Percentiles rank a stretch among this genome's conserved stretches.
These are phyloP conservation scores for Aegilops longissima DNA, from an alignment of 176 grass and related monocot species.

Conservation along the genomic window DNA sequence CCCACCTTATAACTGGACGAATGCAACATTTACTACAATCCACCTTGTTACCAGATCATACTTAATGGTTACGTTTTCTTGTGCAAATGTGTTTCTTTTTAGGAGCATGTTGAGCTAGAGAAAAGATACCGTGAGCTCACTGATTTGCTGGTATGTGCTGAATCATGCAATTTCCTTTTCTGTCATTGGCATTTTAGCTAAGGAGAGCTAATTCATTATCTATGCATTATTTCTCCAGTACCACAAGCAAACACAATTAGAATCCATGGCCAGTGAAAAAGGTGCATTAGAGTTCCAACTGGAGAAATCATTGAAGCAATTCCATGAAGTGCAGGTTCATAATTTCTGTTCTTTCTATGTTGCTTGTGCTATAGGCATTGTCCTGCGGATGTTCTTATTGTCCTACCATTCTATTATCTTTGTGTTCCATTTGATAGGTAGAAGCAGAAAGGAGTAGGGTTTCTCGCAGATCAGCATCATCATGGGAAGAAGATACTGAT, in stretches of 20 bases:
- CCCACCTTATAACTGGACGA: neutral
- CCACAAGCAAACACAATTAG: constrained; percentile 99
- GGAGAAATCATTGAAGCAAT: constrained; percentile 81
- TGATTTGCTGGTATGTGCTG: constrained; percentile 80
- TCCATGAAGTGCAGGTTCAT: constrained; percentile 91
- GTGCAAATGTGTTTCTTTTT: constrained; percentile 33
- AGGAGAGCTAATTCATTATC: constrained; percentile 19
- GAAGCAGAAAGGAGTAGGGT: constrained; percentile 91
- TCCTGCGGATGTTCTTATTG: constrained; percentile 16
- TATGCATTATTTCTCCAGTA: constrained; percentile 61
- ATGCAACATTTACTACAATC: neutral
- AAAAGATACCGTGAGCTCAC: constrained; percentile 98
- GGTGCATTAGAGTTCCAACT: constrained; percentile 93
- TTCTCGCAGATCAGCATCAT: constrained; percentile 64
- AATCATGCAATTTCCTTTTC: neutral
- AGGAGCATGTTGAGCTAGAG: constrained; percentile 98
- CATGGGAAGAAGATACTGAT: constrained; percentile 99
- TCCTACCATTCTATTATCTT: constrained; percentile 25
- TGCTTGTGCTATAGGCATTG: neutral
- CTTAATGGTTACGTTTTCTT: constrained; percentile 5
- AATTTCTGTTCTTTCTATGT: constrained; percentile 28
- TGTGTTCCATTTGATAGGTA: constrained; percentile 53
- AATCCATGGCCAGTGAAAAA: constrained; percentile 92
- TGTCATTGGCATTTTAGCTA: neutral
- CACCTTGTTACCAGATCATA: constrained; percentile 2